Percentiles rank a stretch among this genome's conserved stretches.
Evolutionary conservation across 768 basidiomycete species (phyloP).

Genomic region (Leccinellum albellum): DNA sequence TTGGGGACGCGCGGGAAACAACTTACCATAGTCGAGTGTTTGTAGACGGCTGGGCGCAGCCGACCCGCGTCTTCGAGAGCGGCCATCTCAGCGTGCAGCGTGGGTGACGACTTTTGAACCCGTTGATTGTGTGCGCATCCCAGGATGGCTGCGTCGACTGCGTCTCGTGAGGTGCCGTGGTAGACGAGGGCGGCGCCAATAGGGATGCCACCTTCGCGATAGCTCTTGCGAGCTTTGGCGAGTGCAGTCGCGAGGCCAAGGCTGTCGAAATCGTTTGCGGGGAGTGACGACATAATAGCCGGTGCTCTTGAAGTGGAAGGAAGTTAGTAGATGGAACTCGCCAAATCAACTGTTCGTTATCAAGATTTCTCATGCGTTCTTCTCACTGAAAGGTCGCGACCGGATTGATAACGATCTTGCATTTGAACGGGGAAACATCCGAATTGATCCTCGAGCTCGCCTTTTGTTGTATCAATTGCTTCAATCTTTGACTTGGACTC

Average conservation of each 20-base stretch:
- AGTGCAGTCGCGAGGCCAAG: conserved; percentile 33
- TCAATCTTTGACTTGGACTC: too few species aligned
- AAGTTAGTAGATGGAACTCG: background rate
- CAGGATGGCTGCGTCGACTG: conserved; percentile 27
- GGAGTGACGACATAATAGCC: background rate
- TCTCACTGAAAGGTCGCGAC: background rate
- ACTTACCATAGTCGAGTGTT: conserved; percentile 47
- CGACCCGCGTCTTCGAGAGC: conserved; percentile 54
- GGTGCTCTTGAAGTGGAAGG: background rate
- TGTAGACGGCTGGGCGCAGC: conserved; percentile 42
- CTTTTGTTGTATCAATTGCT: background rate
- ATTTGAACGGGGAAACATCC: background rate
- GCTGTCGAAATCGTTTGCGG: conserved; percentile 18
- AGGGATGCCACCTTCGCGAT: conserved; percentile 55
- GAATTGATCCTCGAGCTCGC: background rate
- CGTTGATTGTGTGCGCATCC: conserved; percentile 45
- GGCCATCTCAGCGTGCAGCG: conserved; percentile 46
- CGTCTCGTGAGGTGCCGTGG: conserved; percentile 14
- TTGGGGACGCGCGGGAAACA: background rate
- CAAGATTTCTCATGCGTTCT: background rate
- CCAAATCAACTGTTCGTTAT: background rate
- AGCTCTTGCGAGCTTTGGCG: conserved; percentile 44
- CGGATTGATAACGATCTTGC: background rate
- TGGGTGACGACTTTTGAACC: conserved; percentile 42
- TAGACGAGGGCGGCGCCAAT: conserved; percentile 53